Evolutionary conservation across 805 yeast genomes (phyloP), one percentile per base, ranked within the genome.

Genomic region (Yamadazyma akitaensis): DNA sequence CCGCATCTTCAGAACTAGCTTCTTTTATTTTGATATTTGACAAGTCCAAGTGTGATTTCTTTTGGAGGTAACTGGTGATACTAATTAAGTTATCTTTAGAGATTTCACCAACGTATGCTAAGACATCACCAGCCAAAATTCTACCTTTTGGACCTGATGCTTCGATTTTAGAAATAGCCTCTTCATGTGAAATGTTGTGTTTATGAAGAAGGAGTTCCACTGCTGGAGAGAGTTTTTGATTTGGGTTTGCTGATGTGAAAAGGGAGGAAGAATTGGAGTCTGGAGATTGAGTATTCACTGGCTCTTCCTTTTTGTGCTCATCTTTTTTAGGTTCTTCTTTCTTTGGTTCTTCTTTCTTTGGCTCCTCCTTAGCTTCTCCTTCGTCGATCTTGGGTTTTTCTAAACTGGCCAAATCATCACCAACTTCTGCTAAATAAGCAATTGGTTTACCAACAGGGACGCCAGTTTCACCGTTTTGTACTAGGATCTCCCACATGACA

Each of bases 61-160:
- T 64, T 42, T 77, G 70, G 52, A 91, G 65, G 59, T 71, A 83
- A 26, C 78, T 67, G 5, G 86, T 72, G 48, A 91, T 73, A 17
- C 68, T 62, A 16, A 65, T 57, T 19, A 82, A 81, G 6, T 84
- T 67, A 8, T 78, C 81, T 33, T 70, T 57, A 10, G 88, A 66
- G 44, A 91, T 85, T 50, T 77, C 66, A 25, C 98, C 97, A 43
- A 91, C 59, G 61, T 80, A 82, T 0, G 95, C 94, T 53, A 91
- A 74, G 1, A 91, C 92, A 64, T 92, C 99, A 52, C 98, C 98
- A 68, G 86, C 88, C 53, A 92, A 74, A 35, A 92, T 63, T 59
- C 96, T 78, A 9, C 98, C 98, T 47, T 82, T 77, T 25, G 95
- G 95, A 17, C 98, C 99, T 1, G 96, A 76, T 7, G 97, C 95